Evolutionary conservation across 805 yeast genomes (phyloP), one percentile per base, ranked within the genome.

Genomic region (Teunomyces pallodes): DNA sequence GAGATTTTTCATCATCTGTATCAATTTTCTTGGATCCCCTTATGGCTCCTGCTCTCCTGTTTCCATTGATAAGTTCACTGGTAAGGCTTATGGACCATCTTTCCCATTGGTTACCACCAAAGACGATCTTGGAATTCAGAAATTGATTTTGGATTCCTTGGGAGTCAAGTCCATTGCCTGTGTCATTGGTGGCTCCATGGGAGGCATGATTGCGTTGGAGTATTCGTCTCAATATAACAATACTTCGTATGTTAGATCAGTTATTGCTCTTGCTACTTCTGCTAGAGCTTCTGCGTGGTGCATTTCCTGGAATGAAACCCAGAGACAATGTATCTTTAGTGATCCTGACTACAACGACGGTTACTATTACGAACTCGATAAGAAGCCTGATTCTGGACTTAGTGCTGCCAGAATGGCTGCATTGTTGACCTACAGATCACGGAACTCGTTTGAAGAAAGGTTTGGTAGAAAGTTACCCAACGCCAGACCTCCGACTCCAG

Each of bases 371-470:
- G 70, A 82, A 9, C 71, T 79, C 29, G 78, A 79, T n/a, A 89
- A 85, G 47, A 95, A 90, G 4, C 99, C 99, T 3, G 74, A 73
- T 20, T 77, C 84, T 8, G 99, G 99, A 0, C 70, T 94, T 17
- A 87, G 96, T 24, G 99, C 99, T 5, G 99, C 99, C 0, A 81
- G 99, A 67, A 94, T 94, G 99, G 81, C 96, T 9, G 99, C 99
- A 0, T 74, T 94, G 55, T 74, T 94, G 46, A 94, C 98, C 0
- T 94, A 94, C 63, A 78, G 99, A 56, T 87, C 96, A 5, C 77
- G 98, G 59, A 89, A 91, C 65, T 86, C 96, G 26, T 94, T 92
- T 66, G 98, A 94, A 63, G 72, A 84, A 44, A 80, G 95, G 59
- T 94, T 94, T 64, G 96, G 98, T n/a, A 80, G 99, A 61, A 84